Percentiles rank a stretch among this genome's conserved stretches.
phyloP scores from a whole-genome alignment of 208 protist species.

The Trypanosoma melophagium region DNA sequence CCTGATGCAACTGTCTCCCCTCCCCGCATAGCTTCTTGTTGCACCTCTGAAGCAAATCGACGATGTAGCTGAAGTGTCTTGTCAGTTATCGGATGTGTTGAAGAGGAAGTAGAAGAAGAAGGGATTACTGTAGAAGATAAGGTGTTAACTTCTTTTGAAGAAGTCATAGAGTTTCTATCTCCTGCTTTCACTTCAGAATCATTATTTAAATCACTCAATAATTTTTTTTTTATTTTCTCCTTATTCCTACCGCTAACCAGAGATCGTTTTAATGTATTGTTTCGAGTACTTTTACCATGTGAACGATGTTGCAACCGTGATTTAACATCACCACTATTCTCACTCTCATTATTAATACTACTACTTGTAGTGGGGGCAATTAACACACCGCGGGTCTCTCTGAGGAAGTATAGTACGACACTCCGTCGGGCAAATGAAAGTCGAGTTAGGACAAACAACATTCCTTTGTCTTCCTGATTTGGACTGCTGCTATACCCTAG shows the following conservation, averaged over 20 bases:
- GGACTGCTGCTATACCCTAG: too few relatives aligned
- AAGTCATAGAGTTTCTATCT: too few relatives aligned
- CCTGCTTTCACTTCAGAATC: neutral
- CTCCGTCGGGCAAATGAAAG: conserved; percentile 2
- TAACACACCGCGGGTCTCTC: neutral
- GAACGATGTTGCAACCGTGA: neutral
- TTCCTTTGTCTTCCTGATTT: conserved; percentile 9
- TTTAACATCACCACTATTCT: neutral
- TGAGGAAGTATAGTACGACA: conserved; percentile 7
- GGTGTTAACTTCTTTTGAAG: neutral
- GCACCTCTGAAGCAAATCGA: conserved; percentile 4
- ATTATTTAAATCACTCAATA: neutral
- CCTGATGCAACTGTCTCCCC: conserved; percentile 19
- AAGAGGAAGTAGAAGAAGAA: neutral
- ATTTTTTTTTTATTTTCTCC: conserved; percentile 1
- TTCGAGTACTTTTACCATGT: neutral
- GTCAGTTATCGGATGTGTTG: neutral
- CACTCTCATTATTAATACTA: neutral
- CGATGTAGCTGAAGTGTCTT: conserved; percentile 16
- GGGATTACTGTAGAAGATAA: neutral
- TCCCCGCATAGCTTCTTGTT: neutral
- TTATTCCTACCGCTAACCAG: neutral
- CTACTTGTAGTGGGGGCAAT: neutral
- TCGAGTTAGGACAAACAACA: conserved; percentile 8
- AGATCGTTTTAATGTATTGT: neutral